A percentile compares a stretch with the other conserved stretches of the same genome.
phyloP scores from a whole-genome alignment of 768 basidiomycete species.

The Leccinum longicurvipes region DNA sequence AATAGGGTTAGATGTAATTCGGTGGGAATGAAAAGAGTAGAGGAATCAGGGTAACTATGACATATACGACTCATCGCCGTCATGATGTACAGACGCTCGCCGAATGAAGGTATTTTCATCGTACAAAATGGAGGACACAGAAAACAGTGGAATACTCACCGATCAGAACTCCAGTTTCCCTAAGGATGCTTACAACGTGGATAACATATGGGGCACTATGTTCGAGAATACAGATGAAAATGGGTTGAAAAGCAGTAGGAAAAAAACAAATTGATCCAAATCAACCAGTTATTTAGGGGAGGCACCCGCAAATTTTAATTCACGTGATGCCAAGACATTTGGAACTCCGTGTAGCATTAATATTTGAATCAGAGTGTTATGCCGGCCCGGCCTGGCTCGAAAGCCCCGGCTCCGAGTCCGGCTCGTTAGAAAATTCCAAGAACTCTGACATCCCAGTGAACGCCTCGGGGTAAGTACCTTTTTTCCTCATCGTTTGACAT shows the following conservation, averaged over 20 bases:
- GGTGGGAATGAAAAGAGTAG: slow-evolving; percentile 17
- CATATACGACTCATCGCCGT: slow-evolving; percentile 58
- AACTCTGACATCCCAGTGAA: too few relatives aligned
- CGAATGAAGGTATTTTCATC: slow-evolving; percentile 54
- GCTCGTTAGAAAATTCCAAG: too few relatives aligned
- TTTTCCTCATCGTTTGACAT: too few relatives aligned
- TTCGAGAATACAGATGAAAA: not conserved
- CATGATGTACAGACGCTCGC: slow-evolving; percentile 48
- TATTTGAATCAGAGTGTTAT: too few relatives aligned
- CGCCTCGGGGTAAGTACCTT: too few relatives aligned
- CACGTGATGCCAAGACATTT: not conserved
- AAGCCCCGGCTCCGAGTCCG: too few relatives aligned
- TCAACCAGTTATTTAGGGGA: slow-evolving; percentile 8
- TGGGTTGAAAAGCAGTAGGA: not conserved
- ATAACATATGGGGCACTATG: not conserved
- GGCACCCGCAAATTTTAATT: not conserved
- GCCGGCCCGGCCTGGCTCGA: too few relatives aligned
- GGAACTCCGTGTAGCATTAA: too few relatives aligned
- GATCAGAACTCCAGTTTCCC: not conserved
- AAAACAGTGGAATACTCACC: slow-evolving; percentile 5
- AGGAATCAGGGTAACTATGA: slow-evolving; percentile 92
- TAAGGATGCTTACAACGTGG: not conserved
- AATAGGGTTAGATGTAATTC: slow-evolving; percentile 6
- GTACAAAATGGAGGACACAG: not conserved
- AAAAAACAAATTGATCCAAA: not conserved